Evolutionary conservation across 345 rosid genomes (phyloP).

Genomic region (Citrus trifoliata): DNA sequence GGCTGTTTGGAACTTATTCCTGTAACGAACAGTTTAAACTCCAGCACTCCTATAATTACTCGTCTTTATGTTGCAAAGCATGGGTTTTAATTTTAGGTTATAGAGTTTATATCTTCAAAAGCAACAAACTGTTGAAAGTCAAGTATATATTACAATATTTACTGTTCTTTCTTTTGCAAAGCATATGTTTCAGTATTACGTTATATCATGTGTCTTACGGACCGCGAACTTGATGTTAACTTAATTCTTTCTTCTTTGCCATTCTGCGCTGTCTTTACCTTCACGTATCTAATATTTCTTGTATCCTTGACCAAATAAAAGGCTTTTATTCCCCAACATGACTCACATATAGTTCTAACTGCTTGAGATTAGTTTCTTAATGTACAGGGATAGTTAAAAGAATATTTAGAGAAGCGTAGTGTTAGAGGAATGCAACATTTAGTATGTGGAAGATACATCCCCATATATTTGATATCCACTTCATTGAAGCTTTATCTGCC

Average conservation of each 20-base stretch:
- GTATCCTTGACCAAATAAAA: not conserved
- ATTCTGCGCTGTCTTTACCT: not conserved
- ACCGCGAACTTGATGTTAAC: not conserved
- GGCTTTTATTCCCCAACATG: not conserved
- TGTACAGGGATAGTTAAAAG: slow-evolving; percentile 92
- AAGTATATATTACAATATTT: not conserved
- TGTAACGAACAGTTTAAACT: not conserved
- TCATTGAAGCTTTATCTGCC: slow-evolving; percentile 54
- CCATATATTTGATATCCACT: slow-evolving; percentile 81
- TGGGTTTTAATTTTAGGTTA: not conserved
- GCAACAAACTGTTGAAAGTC: not conserved
- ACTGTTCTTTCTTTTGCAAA: too few relatives aligned
- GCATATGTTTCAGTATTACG: too few relatives aligned
- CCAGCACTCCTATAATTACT: not conserved
- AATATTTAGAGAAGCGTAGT: slow-evolving; percentile 77
- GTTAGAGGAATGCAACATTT: slow-evolving; percentile 50
- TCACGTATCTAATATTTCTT: not conserved
- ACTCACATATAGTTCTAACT: not conserved
- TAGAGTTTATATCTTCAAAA: not conserved
- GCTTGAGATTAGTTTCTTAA: slow-evolving; percentile 11
- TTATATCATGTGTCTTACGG: too few relatives aligned
- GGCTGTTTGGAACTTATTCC: not conserved
- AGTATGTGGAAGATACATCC: slow-evolving; percentile 97
- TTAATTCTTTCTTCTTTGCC: not conserved
- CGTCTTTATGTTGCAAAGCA: not conserved